Conservation (phyloP, 495 filamentous ascomycete species). For the Staphylotrichum longicolle region DNA sequence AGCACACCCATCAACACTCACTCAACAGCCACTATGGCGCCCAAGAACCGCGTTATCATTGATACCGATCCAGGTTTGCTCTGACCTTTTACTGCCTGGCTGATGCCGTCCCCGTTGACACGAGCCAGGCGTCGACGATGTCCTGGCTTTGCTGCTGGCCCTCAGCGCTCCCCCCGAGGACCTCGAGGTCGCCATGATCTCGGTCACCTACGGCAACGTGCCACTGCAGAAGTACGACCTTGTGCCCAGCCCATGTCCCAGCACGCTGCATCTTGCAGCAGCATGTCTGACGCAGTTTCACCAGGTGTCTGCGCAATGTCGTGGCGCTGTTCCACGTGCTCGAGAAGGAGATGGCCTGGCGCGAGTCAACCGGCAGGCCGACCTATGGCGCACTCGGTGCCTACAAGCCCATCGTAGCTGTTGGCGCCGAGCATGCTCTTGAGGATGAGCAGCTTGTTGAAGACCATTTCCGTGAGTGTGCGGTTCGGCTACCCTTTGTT, state of each 20-base stretch:
- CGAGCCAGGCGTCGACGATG: conserved; percentile 78
- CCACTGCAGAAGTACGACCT: conserved; percentile 63
- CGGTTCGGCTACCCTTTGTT: neutral
- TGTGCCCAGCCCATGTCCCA: neutral
- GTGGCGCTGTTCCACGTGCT: conserved; percentile 90
- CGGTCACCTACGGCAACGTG: conserved; percentile 90
- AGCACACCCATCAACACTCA: neutral
- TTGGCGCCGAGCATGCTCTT: conserved; percentile 81
- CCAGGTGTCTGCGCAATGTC: conserved; percentile 82
- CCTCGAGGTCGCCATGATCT: conserved; percentile 83
- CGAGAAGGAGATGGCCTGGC: conserved; percentile 85
- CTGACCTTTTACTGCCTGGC: neutral
- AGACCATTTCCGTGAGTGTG: conserved; percentile 77
- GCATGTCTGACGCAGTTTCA: conserved; percentile 14
- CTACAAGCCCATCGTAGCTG: conserved; percentile 75
- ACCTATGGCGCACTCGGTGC: conserved; percentile 67
- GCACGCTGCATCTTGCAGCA: neutral
- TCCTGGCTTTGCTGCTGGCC: conserved; percentile 78
- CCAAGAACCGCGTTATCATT: conserved; percentile 77
- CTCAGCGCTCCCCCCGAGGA: conserved; percentile 80
- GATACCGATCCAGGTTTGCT: conserved; percentile 79
- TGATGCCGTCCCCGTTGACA: conserved; percentile 7
- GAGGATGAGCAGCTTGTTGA: conserved; percentile 79
- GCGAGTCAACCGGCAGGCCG: conserved; percentile 60
- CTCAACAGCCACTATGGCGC: conserved; percentile 44